Evolutionary conservation across 495 filamentous ascomycete genomes (phyloP).

Genomic region (Amphirosellinia nigrospora): DNA sequence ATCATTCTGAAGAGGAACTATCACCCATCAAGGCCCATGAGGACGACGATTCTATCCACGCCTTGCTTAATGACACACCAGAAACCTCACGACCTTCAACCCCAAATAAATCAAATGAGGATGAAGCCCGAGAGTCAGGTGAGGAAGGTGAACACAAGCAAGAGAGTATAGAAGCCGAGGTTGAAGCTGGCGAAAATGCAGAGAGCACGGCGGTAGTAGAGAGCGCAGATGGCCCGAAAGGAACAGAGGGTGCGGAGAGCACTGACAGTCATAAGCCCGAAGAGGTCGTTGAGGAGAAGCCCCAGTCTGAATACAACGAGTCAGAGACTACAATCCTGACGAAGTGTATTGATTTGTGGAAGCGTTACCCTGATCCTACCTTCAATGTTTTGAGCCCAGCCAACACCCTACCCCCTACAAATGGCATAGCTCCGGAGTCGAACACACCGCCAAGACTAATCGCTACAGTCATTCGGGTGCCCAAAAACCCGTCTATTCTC

Average conservation of each 20-base stretch:
- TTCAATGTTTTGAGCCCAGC: conserved; percentile 74
- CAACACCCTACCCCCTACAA: conserved; percentile 76
- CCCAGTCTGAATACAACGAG: conserved; percentile 55
- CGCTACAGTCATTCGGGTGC: conserved; percentile 71
- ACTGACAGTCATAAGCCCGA: conserved; percentile 21
- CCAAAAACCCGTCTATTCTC: conserved; percentile 75
- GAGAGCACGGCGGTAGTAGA: conserved; percentile 16
- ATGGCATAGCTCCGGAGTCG: conserved; percentile 59
- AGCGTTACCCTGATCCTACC: conserved; percentile 72
- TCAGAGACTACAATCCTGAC: conserved; percentile 65
- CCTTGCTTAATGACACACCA: conserved; percentile 53
- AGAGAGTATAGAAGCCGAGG: conserved; percentile 7
- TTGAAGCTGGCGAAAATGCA: conserved; percentile 19
- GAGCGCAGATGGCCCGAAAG: conserved; percentile 16
- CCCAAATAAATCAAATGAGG: conserved; percentile 30
- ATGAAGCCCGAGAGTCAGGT: conserved; percentile 22
- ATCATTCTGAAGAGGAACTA: conserved; percentile 51
- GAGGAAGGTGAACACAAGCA: conserved; percentile 25
- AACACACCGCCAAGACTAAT: conserved; percentile 60
- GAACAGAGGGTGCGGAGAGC: background rate
- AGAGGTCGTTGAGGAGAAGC: conserved; percentile 11
- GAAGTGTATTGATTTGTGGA: conserved; percentile 81
- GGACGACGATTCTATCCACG: conserved; percentile 41
- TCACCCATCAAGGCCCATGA: conserved; percentile 34
- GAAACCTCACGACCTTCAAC: conserved; percentile 45